These are phyloP conservation scores for Limnomonas spitsbergensis DNA, from an alignment of 139 green algal genomes.

Conservation along the genomic window DNA sequence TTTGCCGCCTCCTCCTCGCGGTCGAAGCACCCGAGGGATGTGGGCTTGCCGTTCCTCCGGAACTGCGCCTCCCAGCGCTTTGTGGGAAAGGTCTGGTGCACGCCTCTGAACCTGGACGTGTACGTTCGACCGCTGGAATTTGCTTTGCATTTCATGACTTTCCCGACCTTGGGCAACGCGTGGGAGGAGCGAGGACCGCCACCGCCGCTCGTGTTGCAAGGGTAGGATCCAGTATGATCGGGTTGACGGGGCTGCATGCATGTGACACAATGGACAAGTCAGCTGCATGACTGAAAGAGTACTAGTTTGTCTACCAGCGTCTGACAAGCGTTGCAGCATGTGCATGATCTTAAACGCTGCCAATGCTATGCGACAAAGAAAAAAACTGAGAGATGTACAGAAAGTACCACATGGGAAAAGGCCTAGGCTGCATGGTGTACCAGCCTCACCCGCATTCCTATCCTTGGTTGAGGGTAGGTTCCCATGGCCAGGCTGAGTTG, in stretches of 20 bases:
- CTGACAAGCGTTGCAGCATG: too few relatives aligned
- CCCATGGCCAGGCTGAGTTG: background rate
- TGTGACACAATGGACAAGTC: background rate
- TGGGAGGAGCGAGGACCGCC: background rate
- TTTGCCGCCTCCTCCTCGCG: constrained; percentile 78
- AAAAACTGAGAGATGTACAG: background rate
- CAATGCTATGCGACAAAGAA: background rate
- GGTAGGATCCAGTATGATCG: background rate
- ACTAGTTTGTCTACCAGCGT: too few relatives aligned
- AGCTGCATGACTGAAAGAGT: too few relatives aligned
- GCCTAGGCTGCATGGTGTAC: too few relatives aligned
- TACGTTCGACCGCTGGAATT: constrained; percentile 62
- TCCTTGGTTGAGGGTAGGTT: background rate
- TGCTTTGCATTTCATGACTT: background rate
- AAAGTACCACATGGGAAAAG: background rate
- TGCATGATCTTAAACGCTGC: background rate
- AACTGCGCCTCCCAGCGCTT: constrained; percentile 90
- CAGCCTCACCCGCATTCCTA: background rate
- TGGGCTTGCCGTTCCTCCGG: constrained; percentile 79
- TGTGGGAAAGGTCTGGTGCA: constrained; percentile 90
- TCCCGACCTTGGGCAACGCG: background rate
- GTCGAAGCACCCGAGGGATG: constrained; percentile 79
- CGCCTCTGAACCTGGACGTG: constrained; percentile 79
- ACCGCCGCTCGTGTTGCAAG: background rate
- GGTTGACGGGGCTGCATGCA: background rate